These are phyloP conservation scores for Suhomyces wounanorum DNA, from an alignment of 1,139 yeast genomes.

Conservation along the genomic window DNA sequence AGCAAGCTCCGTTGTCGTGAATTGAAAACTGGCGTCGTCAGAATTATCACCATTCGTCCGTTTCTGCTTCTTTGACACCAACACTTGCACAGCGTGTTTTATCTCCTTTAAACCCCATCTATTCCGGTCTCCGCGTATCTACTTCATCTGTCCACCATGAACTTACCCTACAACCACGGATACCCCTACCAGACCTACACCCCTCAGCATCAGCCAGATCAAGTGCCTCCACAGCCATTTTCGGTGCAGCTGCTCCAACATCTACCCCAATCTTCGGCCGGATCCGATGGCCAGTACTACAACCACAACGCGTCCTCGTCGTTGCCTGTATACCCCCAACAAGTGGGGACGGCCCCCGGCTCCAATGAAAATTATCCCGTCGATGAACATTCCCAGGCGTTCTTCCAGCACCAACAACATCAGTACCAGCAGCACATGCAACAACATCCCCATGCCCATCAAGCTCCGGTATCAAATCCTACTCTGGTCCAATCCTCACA, in stretches of 20 bases:
- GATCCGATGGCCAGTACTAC: constrained; percentile 3
- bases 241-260: constrained; percentile 5
- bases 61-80: neutral
- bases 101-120: neutral
- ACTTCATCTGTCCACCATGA: constrained; percentile 10
- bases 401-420: constrained; percentile 14
- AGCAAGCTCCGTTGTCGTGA: neutral
- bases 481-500: constrained; percentile 7
- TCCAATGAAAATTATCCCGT: constrained; percentile 2
- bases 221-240: constrained; percentile 4
- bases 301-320: constrained; percentile 2
- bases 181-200: constrained; percentile 13
- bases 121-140: neutral
- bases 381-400: constrained; percentile 11
- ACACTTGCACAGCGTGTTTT: neutral
- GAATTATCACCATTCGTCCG: neutral
- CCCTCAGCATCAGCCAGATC: constrained; percentile 12
- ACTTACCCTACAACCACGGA: constrained; percentile 16
- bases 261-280: neutral
- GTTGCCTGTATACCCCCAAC: constrained; percentile 1
- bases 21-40: neutral
- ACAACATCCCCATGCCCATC: constrained; percentile 7
- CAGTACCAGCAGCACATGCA: constrained; percentile 13
- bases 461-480: constrained; percentile 6
- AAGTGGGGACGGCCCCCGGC: neutral